Evolutionary conservation across 2,329 filamentous ascomycete species (phyloP), one percentile per base, ranked within the genome.

Genomic region (Tolypocladium amazonense): DNA sequence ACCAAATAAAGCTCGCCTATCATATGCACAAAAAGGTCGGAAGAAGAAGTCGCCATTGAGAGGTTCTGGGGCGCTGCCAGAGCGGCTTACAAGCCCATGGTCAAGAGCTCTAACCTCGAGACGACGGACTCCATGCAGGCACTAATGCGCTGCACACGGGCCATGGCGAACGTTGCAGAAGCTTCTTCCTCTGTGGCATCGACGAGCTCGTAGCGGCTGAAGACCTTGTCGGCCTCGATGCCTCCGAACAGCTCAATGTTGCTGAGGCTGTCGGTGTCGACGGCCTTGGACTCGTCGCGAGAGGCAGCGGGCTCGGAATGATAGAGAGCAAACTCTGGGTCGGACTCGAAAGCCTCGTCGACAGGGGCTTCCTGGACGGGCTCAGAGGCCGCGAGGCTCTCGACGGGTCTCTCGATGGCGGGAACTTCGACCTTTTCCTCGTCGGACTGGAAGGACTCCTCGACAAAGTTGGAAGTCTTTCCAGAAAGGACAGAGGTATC

Each of bases 401-500:
- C 72, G 9, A 73, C 64, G 1, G 79, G 79, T 14, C 76, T 73
- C 68, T 86, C 81, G 55, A 85, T 71, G 60, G 81, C 71, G 47
- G 77, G 80, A 64, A 76, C 76, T 67, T 85, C 82, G 2, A 84
- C 75, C 77, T 88, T 83, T 62, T 83, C 80, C 33, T 80, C 74
- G 27, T 80, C 75, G 0, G 72, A 71, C 6, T 74, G 69, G 43
- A 77, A 75, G n/a, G 69, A 67, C 68, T 73, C 74, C 58, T 77
- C 78, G 11, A 82, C 75, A 58, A 82, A 77, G 71, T 79, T 81
- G 47, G 81, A 82, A 0, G 80, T 75, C 80, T 94, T 94, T 68
- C 88, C 89, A 5, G 87, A 87, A n/a, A 94, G 78, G 30, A 81
- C 70, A 30, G 82, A 79, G 7, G 82, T 75, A 69, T 88, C 78